phyloP scores from a whole-genome alignment of 352 stramenopile species.

The Saprolegnia diclina region DNA sequence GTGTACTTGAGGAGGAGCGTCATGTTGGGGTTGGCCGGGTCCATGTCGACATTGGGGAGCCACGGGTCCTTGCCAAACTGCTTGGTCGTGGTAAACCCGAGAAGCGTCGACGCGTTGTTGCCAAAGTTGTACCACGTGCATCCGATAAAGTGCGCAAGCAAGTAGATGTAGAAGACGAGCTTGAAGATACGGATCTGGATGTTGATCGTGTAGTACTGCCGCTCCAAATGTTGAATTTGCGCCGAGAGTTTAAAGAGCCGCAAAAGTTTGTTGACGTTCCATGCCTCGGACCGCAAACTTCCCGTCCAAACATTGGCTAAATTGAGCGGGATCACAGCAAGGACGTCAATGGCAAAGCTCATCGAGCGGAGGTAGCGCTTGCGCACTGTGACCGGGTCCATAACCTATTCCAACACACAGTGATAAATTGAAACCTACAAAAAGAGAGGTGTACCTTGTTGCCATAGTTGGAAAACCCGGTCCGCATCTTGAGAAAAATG shows the following conservation, averaged over 20 bases:
- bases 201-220: constrained; percentile 25
- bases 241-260: constrained; percentile 23
- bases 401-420: constrained; percentile 28
- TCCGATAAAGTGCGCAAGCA: constrained; percentile 25
- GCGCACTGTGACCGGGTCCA: constrained; percentile 42
- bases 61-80: constrained; percentile 22
- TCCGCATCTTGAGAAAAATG: constrained; percentile 43
- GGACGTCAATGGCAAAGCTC: constrained; percentile 33
- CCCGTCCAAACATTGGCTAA: constrained; percentile 32
- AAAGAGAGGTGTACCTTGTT: constrained; percentile 37
- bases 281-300: constrained; percentile 32
- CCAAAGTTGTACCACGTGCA: constrained; percentile 29
- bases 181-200: constrained; percentile 28
- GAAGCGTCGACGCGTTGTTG: constrained; percentile 24
- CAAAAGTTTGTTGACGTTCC: constrained; percentile 30
- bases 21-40: constrained; percentile 4
- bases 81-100: constrained; percentile 19
- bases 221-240: constrained; percentile 24
- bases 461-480: constrained; percentile 56
- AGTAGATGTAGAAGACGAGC: constrained; percentile 28
- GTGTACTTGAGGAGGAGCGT: constrained; percentile 6
- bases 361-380: constrained; percentile 40
- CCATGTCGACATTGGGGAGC: constrained; percentile 16
- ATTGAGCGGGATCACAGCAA: constrained; percentile 47
- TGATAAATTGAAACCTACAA: not conserved